Conservation (phyloP, 2,329 filamentous ascomycete genomes). For the Aspergillus brasiliensis region DNA sequence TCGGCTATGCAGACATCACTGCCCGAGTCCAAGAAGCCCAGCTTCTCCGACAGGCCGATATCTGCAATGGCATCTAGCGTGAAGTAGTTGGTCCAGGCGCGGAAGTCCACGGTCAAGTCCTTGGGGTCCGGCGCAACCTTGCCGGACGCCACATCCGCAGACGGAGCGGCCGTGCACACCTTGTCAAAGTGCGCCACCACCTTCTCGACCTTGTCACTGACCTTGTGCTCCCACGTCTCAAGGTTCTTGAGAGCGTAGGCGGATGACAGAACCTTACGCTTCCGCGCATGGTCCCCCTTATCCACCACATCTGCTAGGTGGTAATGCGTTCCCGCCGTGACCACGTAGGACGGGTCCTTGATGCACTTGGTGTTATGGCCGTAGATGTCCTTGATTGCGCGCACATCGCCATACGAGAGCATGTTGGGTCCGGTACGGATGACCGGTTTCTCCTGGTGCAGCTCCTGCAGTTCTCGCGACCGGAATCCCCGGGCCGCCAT, state of each 20-base stretch:
- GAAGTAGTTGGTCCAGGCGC: constrained; percentile 58
- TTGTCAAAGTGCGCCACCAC: constrained; percentile 52
- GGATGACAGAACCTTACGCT: constrained; percentile 53
- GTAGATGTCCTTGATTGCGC: constrained; percentile 56
- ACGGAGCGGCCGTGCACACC: constrained; percentile 28
- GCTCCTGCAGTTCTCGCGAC: constrained; percentile 45
- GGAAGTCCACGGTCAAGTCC: constrained; percentile 50
- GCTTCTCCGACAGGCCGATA: constrained; percentile 55
- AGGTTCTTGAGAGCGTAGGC: constrained; percentile 59
- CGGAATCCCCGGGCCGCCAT: constrained; percentile 49
- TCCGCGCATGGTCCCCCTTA: constrained; percentile 54
- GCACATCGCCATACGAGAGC: constrained; percentile 45
- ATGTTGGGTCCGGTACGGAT: constrained; percentile 51
- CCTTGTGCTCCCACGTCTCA: constrained; percentile 58
- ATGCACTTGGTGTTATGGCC: constrained; percentile 54
- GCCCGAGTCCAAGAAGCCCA: constrained; percentile 56
- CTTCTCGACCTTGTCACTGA: constrained; percentile 53
- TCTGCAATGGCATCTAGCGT: constrained; percentile 60
- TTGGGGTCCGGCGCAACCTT: constrained; percentile 20
- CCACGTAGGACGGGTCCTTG: constrained; percentile 53
- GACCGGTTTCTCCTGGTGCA: constrained; percentile 51
- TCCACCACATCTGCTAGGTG: constrained; percentile 57
- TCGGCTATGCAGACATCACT: constrained; percentile 49
- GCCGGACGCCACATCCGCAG: constrained; percentile 37
- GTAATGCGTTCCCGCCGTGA: constrained; percentile 52